phyloP scores from a whole-genome alignment of 305 asterid genomes.

The Lippia alba region DNA sequence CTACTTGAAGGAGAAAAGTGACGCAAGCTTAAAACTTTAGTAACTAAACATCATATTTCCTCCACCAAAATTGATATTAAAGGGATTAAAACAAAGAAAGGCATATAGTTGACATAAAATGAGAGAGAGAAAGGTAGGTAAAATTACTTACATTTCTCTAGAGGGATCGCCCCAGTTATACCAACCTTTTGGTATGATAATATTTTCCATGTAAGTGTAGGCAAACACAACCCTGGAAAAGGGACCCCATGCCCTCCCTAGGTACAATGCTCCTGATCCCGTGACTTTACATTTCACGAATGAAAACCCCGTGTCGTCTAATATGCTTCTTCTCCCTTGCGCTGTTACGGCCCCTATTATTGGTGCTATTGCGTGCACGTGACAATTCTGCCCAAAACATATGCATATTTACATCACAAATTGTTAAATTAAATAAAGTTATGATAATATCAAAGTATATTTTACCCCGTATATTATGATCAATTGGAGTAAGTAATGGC shows the following conservation, averaged over 20 bases:
- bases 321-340: conserved; percentile 74
- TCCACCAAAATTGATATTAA: too few species aligned
- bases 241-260: conserved; percentile 99
- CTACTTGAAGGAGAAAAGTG: too few species aligned
- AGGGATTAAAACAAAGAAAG: too few species aligned
- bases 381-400: conserved; percentile 54
- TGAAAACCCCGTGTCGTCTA: conserved; percentile 82
- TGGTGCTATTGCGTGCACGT: conserved; percentile 82
- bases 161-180: conserved; percentile 94
- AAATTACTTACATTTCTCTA: conserved; percentile 70
- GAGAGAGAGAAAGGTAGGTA: not conserved
- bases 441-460: too few species aligned
- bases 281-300: conserved; percentile 88
- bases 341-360: conserved; percentile 87
- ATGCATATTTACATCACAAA: not conserved
- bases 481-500: too few species aligned
- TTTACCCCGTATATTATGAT: too few species aligned
- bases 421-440: too few species aligned
- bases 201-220: conserved; percentile 88
- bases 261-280: conserved; percentile 88
- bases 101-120: too few species aligned
- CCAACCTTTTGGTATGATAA: conserved; percentile 93
- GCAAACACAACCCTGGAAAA: conserved; percentile 91
- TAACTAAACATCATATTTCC: too few species aligned
- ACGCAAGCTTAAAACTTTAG: too few species aligned